These are phyloP conservation scores for Umbilicus rupestris DNA, from an alignment of 164 flowering plant species.

Conservation along the genomic window DNA sequence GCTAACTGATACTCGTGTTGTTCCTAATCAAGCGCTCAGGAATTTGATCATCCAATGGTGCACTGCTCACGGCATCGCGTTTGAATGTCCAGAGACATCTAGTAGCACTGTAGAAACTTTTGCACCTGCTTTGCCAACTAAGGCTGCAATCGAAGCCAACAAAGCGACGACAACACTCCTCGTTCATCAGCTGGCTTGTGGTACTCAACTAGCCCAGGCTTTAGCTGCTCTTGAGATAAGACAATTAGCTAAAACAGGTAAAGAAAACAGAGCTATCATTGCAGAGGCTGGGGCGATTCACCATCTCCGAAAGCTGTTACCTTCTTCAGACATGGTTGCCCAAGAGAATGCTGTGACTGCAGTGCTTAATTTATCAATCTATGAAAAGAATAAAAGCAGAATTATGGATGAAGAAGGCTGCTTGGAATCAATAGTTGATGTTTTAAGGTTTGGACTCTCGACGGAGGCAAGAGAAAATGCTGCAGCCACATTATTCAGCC, in stretches of 20 bases:
- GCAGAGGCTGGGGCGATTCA: conserved; percentile 97
- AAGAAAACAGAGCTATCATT: conserved; percentile 78
- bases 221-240: conserved; percentile 79
- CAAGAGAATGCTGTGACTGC: conserved; percentile 98
- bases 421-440: conserved; percentile 56
- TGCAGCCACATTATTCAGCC: conserved; percentile 93
- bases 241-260: conserved; percentile 71
- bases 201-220: conserved; percentile 45
- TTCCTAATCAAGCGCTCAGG: conserved; percentile 58
- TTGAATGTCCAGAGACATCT: conserved; percentile 28
- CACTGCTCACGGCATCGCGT: conserved; percentile 53
- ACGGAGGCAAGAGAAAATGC: conserved; percentile 88
- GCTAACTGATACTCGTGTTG: conserved; percentile 41
- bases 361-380: conserved; percentile 76
- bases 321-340: conserved; percentile 45
- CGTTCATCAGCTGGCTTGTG: conserved; percentile 47
- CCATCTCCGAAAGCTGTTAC: conserved; percentile 51
- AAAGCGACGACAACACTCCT: conserved; percentile 66
- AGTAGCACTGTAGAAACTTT: conserved; percentile 36
- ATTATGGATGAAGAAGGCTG: conserved; percentile 82
- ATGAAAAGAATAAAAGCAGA: conserved; percentile 66
- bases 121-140: conserved; percentile 31
- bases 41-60: conserved; percentile 71
- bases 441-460: conserved; percentile 57
- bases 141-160: conserved; percentile 74